phyloP scores from a whole-genome alignment of 768 basidiomycete species.

The Tricholoma terreum region DNA sequence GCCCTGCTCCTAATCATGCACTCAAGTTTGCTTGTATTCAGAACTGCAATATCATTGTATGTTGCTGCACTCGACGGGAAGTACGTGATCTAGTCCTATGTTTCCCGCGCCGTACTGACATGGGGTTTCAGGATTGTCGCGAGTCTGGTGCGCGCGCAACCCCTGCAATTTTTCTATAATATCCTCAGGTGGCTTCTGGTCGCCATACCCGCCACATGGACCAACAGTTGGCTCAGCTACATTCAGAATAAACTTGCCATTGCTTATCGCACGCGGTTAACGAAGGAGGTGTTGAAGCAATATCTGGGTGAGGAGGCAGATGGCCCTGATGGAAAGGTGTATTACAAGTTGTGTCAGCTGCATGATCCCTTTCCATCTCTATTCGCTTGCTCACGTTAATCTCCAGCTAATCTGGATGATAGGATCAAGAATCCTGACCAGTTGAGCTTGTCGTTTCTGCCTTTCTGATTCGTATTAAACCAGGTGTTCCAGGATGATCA shows the following conservation, averaged over 20 bases:
- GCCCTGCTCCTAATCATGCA: conserved; percentile 85
- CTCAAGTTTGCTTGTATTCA: conserved; percentile 80
- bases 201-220: conserved; percentile 91
- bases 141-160: conserved; percentile 85
- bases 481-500: conserved; percentile 69
- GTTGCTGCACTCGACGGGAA: conserved; percentile 93
- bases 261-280: conserved; percentile 84
- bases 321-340: conserved; percentile 73
- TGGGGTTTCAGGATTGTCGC: conserved; percentile 77
- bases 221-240: conserved; percentile 89
- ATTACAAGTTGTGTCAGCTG: conserved; percentile 83
- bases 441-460: conserved; percentile 36
- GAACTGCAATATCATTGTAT: conserved; percentile 91
- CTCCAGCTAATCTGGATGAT: conserved; percentile 86
- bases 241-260: conserved; percentile 91
- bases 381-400: not conserved
- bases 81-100: conserved; percentile 36
- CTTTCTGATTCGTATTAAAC: conserved; percentile 9
- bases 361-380: not conserved
- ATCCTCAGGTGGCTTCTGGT: conserved; percentile 89
- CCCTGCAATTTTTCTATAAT: conserved; percentile 74
- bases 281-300: conserved; percentile 73
- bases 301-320: conserved; percentile 78
- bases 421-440: conserved; percentile 96
- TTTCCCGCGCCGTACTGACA: not conserved